Percentiles rank a stretch among this genome's conserved stretches.
Evolutionary conservation across 1,284 basidiomycete genomes (phyloP).

Genomic region (Cryptococcus maquisensis): DNA sequence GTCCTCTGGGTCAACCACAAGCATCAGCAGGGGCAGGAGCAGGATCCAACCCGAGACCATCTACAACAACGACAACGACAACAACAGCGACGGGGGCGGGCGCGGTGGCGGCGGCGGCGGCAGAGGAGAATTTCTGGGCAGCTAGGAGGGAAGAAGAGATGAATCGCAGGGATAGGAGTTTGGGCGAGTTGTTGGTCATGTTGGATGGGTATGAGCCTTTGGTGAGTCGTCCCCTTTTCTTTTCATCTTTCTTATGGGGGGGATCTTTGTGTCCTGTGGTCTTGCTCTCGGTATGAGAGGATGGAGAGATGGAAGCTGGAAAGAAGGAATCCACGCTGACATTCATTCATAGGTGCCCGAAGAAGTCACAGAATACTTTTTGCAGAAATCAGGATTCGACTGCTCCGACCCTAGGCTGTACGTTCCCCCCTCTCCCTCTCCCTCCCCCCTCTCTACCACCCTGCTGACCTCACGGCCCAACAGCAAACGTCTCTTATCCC

Average conservation of each 20-base stretch:
- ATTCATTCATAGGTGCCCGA: slow-evolving; percentile 75
- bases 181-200: slow-evolving; percentile 93
- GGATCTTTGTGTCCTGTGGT: background rate
- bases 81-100: too few relatives aligned
- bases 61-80: too few relatives aligned
- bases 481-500: slow-evolving; percentile 87
- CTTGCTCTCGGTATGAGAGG: background rate
- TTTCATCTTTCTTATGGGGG: background rate
- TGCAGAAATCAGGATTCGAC: slow-evolving; percentile 94
- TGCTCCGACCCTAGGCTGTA: slow-evolving; percentile 88
- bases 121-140: slow-evolving; percentile 9
- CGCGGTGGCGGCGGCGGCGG: too few relatives aligned
- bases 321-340: background rate
- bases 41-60: too few relatives aligned
- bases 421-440: slow-evolving; percentile 35
- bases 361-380: slow-evolving; percentile 96
- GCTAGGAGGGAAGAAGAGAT: slow-evolving; percentile 62
- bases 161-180: slow-evolving; percentile 59
- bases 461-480: slow-evolving; percentile 1
- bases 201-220: slow-evolving; percentile 95
- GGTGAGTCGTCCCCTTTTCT: slow-evolving; percentile 53
- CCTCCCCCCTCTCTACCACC: background rate
- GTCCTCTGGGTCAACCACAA: too few relatives aligned
- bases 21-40: too few relatives aligned
- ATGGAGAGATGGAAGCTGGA: background rate